Base-by-base conservation (phyloP, 1,284 basidiomycete genomes). In the Vanrija sp. region DNA sequence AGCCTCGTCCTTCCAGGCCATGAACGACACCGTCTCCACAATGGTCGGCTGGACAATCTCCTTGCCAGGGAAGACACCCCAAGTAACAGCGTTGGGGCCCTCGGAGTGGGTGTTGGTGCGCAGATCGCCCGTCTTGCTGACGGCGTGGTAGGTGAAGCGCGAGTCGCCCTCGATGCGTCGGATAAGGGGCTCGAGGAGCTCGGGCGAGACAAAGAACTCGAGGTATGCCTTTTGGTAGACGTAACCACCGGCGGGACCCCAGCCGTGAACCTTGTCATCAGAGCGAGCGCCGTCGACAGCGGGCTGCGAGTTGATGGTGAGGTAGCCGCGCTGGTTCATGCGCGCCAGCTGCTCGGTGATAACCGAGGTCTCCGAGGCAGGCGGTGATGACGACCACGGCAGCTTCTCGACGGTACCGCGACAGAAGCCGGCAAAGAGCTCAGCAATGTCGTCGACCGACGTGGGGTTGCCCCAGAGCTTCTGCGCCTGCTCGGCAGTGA, bases 141-240 rank as follows among this genome's bases (percentile, higher is more conserved):
- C 78, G 21, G 94, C 92, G 70, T 98, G 94, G 81, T 98, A 99
- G 6, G 93, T 98, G 74, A 97, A 89, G 66, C 88, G 85, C 55
- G 85, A 83, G 69, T 98, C 91, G 43, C 85, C 83, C 74, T 96
- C 92, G 64, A 98, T 90, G 55, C 91, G 84, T 38, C 85, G 81
- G 55, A 98, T 83, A 45, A 98, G 83, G 46, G 86, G 78, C 48
- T 84, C 81, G 49, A 95, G 82, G 46, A 91, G 80, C 55, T 83
- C 78, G 1, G 90, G 87, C 39, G 83, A 82, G 25, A 91, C 89
- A 70, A 96, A 96, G 80, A 96, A 98, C 74, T 98, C 96, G 55
- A 99, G 84, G 78, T 99, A 99, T 5, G 95, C 94, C 83, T 98
- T 98, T 77, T 98, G 95, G 77, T 97, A 98, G 42, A 98, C 87